These are phyloP conservation scores for Xylaria castorea DNA, from an alignment of 495 filamentous ascomycete genomes.

Conservation along the genomic window DNA sequence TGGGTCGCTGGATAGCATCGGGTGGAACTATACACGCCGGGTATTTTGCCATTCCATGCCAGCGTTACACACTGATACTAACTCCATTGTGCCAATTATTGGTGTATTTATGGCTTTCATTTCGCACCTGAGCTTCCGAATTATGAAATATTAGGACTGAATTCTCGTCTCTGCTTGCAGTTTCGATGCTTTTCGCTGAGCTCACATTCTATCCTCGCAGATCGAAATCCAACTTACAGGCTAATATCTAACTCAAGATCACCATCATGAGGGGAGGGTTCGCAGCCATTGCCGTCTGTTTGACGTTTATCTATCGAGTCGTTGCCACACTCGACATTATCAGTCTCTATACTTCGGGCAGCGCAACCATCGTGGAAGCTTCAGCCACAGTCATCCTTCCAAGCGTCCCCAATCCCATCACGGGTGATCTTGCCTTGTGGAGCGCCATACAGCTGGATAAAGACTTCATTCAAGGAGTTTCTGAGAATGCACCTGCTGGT, in stretches of 20 bases:
- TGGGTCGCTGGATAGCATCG: not conserved
- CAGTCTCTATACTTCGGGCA: constrained; percentile 9
- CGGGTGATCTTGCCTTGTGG: constrained; percentile 23
- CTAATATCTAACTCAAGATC: not conserved
- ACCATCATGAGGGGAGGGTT: not conserved
- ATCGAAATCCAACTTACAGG: not conserved
- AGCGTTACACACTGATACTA: not conserved
- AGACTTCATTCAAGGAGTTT: constrained; percentile 26
- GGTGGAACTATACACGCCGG: not conserved
- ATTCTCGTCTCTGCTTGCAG: not conserved
- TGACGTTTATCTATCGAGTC: not conserved
- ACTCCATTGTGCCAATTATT: not conserved
- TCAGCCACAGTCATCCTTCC: constrained; percentile 22
- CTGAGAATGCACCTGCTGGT: constrained; percentile 23
- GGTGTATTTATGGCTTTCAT: constrained; percentile 13
- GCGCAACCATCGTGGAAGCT: constrained; percentile 23
- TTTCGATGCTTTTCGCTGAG: not conserved
- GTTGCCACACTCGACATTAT: constrained; percentile 7
- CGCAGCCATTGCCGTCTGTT: not conserved
- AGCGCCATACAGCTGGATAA: constrained; percentile 21
- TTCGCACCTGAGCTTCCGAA: not conserved
- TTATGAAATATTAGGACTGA: not conserved
- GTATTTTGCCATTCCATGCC: not conserved
- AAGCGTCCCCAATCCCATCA: constrained; percentile 14
- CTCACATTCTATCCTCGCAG: not conserved